Conservation (phyloP, 257 asterid species). For the Echium plantagineum region DNA sequence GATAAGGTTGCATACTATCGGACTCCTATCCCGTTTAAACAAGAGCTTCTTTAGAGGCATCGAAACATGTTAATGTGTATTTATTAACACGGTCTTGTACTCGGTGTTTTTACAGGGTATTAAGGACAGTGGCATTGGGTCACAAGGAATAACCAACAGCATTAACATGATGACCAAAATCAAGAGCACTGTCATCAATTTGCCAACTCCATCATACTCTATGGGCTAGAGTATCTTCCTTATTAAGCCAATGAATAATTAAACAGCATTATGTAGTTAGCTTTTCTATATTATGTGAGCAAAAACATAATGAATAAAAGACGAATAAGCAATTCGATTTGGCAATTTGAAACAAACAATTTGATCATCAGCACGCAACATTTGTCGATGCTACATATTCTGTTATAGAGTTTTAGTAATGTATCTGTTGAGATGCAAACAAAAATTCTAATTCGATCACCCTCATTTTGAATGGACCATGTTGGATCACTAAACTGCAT, state of each 20-base stretch:
- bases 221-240: constrained; percentile 45
- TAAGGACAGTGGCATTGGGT: constrained; percentile 94
- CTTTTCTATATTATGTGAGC: neutral
- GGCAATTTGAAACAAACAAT: neutral
- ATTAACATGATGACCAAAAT: constrained; percentile 94
- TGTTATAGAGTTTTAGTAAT: too few relatives aligned
- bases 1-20: too few relatives aligned
- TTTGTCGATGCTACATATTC: too few relatives aligned
- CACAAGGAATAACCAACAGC: constrained; percentile 89
- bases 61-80: neutral
- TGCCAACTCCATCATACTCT: constrained; percentile 83
- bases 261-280: too few relatives aligned
- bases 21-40: too few relatives aligned
- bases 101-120: constrained; percentile 39
- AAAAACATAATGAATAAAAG: too few relatives aligned
- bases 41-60: too few relatives aligned
- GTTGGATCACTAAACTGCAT: too few relatives aligned
- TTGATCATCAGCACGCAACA: too few relatives aligned
- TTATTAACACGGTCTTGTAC: neutral
- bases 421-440: too few relatives aligned
- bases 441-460: too few relatives aligned
- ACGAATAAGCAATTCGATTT: neutral
- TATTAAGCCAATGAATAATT: neutral
- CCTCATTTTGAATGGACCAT: too few relatives aligned
- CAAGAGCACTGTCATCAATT: constrained; percentile 90